Evolutionary conservation across 176 grass and related monocot species (phyloP).

Genomic region (Eragrostis nindensis): DNA sequence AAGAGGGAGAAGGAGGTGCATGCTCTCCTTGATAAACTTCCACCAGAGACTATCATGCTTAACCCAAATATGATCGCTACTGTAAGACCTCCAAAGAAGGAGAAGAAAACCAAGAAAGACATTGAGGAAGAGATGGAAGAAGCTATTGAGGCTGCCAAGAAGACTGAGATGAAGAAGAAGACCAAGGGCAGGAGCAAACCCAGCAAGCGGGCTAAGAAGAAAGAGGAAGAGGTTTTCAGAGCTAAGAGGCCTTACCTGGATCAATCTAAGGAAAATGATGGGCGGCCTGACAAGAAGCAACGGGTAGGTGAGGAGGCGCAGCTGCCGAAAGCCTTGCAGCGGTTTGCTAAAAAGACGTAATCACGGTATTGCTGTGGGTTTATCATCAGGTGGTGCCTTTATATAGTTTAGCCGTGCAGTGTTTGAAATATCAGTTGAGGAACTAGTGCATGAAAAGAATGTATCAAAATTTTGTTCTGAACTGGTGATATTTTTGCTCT

Average conservation of each 20-base stretch:
- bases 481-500: background rate
- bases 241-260: conserved; percentile 76
- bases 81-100: conserved; percentile 58
- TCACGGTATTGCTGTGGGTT: conserved; percentile 1
- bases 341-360: conserved; percentile 62
- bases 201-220: conserved; percentile 74
- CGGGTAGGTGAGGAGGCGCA: conserved; percentile 19
- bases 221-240: conserved; percentile 75
- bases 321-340: conserved; percentile 76
- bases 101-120: conserved; percentile 65
- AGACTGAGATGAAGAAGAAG: conserved; percentile 71
- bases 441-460: conserved; percentile 11
- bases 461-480: background rate
- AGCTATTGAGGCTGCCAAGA: conserved; percentile 62
- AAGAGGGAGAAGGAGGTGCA: conserved; percentile 90
- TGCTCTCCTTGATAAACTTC: conserved; percentile 79
- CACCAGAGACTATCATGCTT: conserved; percentile 84
- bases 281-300: conserved; percentile 56
- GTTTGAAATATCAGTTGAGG: background rate
- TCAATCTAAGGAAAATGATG: conserved; percentile 30
- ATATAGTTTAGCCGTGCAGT: background rate
- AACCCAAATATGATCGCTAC: conserved; percentile 74
- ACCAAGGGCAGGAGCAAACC: conserved; percentile 97
- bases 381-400: background rate
- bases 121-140: conserved; percentile 65